Evolutionary conservation across 495 filamentous ascomycete species (phyloP).

Genomic region (Lasiosphaeris hirsuta): DNA sequence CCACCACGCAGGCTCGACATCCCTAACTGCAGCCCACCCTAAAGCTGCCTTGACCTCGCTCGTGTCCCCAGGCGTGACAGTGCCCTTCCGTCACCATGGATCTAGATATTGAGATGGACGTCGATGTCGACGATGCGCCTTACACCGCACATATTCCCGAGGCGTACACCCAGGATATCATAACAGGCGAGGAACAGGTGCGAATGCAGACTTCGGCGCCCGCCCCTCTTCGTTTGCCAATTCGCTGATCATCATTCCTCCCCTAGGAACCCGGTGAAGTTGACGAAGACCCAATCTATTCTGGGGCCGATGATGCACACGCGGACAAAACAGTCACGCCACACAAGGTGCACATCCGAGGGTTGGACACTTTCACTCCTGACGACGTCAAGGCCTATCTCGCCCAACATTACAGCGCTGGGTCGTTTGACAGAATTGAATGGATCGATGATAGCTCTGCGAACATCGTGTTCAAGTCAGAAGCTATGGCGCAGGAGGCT

Average conservation of each 20-base stretch:
- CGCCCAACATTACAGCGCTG: conserved; percentile 55
- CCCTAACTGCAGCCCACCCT: no score
- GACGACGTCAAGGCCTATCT: conserved; percentile 71
- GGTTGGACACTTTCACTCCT: conserved; percentile 77
- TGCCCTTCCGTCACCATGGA: conserved; percentile 52
- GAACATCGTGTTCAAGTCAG: conserved; percentile 73
- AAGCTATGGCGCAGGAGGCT: conserved; percentile 63
- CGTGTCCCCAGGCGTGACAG: no score
- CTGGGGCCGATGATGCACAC: conserved; percentile 15
- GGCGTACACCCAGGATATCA: conserved; percentile 44
- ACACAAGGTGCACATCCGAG: conserved; percentile 75
- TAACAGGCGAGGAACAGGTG: conserved; percentile 37
- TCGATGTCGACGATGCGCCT: conserved; percentile 56
- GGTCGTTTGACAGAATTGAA: conserved; percentile 61
- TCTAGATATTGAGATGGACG: conserved; percentile 69
- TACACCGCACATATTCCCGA: conserved; percentile 41
- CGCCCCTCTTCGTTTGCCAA: conserved; percentile 16
- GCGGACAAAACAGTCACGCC: conserved; percentile 37
- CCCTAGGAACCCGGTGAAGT: conserved; percentile 38
- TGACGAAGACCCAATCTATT: conserved; percentile 23
- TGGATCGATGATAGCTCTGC: conserved; percentile 96
- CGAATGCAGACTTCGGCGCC: conserved; percentile 23
- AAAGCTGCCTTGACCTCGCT: no score
- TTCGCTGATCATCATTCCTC: not conserved
- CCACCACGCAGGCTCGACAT: no score